Conservation (phyloP, 805 yeast species). For the Ogataea polymorpha region DNA sequence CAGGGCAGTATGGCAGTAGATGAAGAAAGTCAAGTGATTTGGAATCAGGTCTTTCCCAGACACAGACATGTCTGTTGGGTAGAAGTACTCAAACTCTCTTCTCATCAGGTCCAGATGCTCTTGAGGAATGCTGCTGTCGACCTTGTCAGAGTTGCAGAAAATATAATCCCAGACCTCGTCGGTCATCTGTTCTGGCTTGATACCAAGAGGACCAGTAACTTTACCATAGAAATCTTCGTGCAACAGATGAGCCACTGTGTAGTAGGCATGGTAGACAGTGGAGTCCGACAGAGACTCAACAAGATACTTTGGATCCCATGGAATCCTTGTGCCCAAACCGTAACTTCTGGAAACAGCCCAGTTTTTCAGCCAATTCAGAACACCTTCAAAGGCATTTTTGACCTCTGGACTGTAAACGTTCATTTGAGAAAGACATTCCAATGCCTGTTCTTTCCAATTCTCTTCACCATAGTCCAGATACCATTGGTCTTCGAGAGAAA, state of each 20-base stretch:
- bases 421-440: slow-evolving; percentile 74
- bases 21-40: slow-evolving; percentile 93
- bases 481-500: slow-evolving; percentile 98
- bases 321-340: slow-evolving; percentile 91
- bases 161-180: slow-evolving; percentile 92
- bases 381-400: slow-evolving; percentile 88
- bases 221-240: slow-evolving; percentile 86
- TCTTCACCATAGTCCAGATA: slow-evolving; percentile 96
- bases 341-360: slow-evolving; percentile 98
- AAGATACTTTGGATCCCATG: slow-evolving; percentile 93
- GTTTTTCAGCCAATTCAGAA: slow-evolving; percentile 91
- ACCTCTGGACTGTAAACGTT: slow-evolving; percentile 80
- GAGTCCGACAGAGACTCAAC: slow-evolving; percentile 96
- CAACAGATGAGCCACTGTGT: slow-evolving; percentile 82
- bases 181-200: slow-evolving; percentile 81
- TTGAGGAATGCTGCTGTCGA: slow-evolving; percentile 56
- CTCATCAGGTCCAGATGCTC: slow-evolving; percentile 70
- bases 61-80: slow-evolving; percentile 87
- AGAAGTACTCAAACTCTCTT: slow-evolving; percentile 94
- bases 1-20: slow-evolving; percentile 87
- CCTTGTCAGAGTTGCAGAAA: slow-evolving; percentile 66
- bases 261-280: slow-evolving; percentile 91
- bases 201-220: slow-evolving; percentile 66
- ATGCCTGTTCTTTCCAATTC: slow-evolving; percentile 76
- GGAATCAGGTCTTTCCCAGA: slow-evolving; percentile 98